Base-by-base conservation (phyloP, 148 eudicot genomes). In the Heliosperma pusillum region DNA sequence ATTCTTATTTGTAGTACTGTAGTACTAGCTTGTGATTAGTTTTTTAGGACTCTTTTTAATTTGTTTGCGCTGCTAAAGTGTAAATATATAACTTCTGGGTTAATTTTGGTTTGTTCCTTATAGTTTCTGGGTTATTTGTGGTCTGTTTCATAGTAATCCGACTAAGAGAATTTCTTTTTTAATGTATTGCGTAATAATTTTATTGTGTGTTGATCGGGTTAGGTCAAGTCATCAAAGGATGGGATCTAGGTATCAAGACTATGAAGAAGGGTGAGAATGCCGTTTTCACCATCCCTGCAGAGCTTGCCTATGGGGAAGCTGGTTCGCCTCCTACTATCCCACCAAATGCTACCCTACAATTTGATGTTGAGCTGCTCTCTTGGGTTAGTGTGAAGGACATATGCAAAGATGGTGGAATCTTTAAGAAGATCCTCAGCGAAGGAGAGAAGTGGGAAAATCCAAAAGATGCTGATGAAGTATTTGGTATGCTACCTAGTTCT, bases 361-460 rank as follows among this genome's bases (percentile, higher is more conserved):
- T 92, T 66, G 97, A 92, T 72, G 98, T 95, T 22, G 97, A 95
- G 77, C 79, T 95, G 60, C 81, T 95, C 6, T 88, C 97, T 29
- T 95, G 99, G 99, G 80, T 70, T 24, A 92, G 96, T 85, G 93
- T 92, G 50, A 92, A 95, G 79, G 99, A 95, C 72, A 92, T 95
- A 21, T 95, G 97, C 88, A 95, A 95, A 81, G 99, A 95, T 82
- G 99, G 97, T 74, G 99, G 99, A 15, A 83, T 95, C 70, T 87
- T 90, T 78, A 95, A 95, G 81, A 95, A 95, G 84, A 83, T 95
- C 13, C 79, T 95, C 2, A 47, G 68, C 11, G 89, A 90, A 82
- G 97, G 99, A 75, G 99, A 95, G 74, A 90, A 90, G 70, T 95
- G 99, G 99, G 97, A 95, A 75, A 95, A 90, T 81, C 99, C 99